These are phyloP conservation scores for Tardiomyces depauwii DNA, from an alignment of 1,139 yeast genomes.

Conservation along the genomic window DNA sequence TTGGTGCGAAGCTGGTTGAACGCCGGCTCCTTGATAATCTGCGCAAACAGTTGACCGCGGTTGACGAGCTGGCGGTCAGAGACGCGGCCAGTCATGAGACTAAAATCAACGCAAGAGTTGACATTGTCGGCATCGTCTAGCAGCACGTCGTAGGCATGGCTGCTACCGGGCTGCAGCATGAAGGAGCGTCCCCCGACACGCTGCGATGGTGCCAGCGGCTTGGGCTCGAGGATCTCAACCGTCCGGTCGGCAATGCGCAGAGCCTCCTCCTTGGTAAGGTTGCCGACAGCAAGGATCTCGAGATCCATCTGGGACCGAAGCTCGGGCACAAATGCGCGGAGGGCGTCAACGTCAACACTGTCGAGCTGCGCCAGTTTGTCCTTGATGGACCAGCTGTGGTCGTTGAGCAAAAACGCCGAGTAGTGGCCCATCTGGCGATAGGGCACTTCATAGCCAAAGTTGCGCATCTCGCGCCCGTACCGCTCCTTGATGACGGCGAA, in stretches of 20 bases:
- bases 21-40: conserved; percentile 73
- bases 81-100: conserved; percentile 51
- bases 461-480: conserved; percentile 48
- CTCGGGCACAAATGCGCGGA: conserved; percentile 36
- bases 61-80: conserved; percentile 30
- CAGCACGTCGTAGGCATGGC: conserved; percentile 38
- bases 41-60: conserved; percentile 54
- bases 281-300: conserved; percentile 75
- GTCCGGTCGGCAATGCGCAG: conserved; percentile 34
- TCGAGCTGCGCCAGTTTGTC: conserved; percentile 49
- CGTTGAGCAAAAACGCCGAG: conserved; percentile 53
- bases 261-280: conserved; percentile 50
- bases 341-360: conserved; percentile 37
- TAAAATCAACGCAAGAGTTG: conserved; percentile 77
- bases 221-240: conserved; percentile 24
- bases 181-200: conserved; percentile 39
- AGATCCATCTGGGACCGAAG: conserved; percentile 39
- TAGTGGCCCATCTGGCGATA: conserved; percentile 55
- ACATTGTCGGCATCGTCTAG: conserved; percentile 60
- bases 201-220: conserved; percentile 26
- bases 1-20: conserved; percentile 83
- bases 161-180: conserved; percentile 34
- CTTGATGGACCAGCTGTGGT: conserved; percentile 51
- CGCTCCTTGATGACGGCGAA: conserved; percentile 61
- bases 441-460: conserved; percentile 67